These are phyloP conservation scores for Neurospora sp. DNA, from an alignment of 2,329 filamentous ascomycete genomes.

Conservation along the genomic window DNA sequence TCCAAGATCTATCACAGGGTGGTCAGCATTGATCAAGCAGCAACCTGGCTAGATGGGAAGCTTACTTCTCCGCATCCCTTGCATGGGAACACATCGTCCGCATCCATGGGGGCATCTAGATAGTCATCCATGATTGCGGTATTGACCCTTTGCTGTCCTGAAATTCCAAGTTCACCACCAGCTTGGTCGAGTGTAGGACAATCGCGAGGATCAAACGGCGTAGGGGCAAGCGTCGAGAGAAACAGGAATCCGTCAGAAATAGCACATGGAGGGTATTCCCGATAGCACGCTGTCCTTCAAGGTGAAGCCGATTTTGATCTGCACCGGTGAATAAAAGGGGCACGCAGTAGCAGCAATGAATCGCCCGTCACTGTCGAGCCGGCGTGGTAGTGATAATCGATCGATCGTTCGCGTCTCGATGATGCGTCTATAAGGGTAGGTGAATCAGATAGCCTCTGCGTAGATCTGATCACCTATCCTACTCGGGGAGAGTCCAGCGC, in stretches of 20 bases:
- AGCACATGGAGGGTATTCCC: not conserved
- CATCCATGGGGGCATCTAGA: slow-evolving; percentile 57
- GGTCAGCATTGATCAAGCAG: slow-evolving; percentile 15
- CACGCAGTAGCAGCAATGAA: not conserved
- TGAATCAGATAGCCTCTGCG: not conserved
- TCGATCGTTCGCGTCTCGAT: not conserved
- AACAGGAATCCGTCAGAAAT: not conserved
- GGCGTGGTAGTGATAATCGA: not conserved
- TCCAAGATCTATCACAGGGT: slow-evolving; percentile 65
- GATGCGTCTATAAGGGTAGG: not conserved
- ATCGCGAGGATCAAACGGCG: not conserved
- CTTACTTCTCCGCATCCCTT: slow-evolving; percentile 87
- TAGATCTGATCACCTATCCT: not conserved
- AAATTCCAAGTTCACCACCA: not conserved
- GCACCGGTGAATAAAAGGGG: not conserved
- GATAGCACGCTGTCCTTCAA: not conserved
- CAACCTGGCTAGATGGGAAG: slow-evolving; percentile 13
- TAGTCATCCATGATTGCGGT: slow-evolving; percentile 51
- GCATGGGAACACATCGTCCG: slow-evolving; percentile 78
- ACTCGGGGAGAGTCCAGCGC: not conserved
- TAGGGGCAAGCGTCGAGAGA: not conserved
- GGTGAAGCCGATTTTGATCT: not conserved
- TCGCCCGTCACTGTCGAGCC: not conserved
- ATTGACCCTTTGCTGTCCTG: slow-evolving; percentile 15
- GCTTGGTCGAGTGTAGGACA: not conserved